Evolutionary conservation across 176 grass and related monocot species (phyloP).

Genomic region (Oryza brachyantha): DNA sequence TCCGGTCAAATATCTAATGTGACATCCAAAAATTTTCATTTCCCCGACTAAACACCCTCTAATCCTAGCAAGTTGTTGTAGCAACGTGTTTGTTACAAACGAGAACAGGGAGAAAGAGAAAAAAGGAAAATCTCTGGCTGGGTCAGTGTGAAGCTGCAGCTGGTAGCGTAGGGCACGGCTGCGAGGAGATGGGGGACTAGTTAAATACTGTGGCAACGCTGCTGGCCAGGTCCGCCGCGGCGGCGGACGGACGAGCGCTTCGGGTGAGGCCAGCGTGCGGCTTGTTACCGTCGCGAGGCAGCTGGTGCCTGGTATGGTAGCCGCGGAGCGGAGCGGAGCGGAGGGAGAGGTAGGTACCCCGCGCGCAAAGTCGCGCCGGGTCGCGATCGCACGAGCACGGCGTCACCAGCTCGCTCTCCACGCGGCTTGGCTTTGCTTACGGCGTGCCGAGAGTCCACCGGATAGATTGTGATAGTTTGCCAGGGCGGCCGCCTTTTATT

Average conservation of each 20-base stretch:
- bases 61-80: not conserved
- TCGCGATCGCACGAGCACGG: conserved; percentile 1
- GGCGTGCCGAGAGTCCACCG: conserved; percentile 5
- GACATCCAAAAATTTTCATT: no score
- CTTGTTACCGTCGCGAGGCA: not conserved
- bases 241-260: not conserved
- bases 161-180: not conserved
- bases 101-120: not conserved
- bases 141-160: not conserved
- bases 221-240: not conserved
- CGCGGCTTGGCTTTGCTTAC: conserved; percentile 24
- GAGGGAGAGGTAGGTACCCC: not conserved
- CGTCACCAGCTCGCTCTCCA: conserved; percentile 18
- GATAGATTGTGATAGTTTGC: not conserved
- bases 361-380: not conserved
- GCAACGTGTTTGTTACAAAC: not conserved
- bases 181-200: not conserved
- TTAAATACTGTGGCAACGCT: not conserved
- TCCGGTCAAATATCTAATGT: no score
- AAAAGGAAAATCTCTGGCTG: not conserved
- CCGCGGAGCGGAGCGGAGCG: not conserved
- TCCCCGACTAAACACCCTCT: no score
- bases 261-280: not conserved
- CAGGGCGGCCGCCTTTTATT: not conserved
- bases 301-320: not conserved